Evolutionary conservation across 1,284 basidiomycete genomes (phyloP).

Genomic region (Pseudozyma sp.): DNA sequence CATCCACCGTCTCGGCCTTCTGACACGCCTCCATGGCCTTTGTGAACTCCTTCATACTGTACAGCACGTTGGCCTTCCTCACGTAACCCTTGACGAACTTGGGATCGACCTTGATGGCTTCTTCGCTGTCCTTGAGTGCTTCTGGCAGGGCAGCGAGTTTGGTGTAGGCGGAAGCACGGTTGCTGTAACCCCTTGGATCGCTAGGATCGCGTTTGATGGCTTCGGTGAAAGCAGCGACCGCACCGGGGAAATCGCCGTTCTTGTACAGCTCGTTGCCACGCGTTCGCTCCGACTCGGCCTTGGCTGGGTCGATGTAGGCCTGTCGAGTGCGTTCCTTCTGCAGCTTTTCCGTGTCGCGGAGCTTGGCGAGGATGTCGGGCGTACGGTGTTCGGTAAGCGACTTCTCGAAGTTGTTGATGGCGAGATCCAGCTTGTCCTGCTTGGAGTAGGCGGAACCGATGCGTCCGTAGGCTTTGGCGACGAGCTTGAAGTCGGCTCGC

Average conservation of each 20-base stretch:
- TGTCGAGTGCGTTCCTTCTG: slow-evolving; percentile 82
- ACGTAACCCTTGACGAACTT: slow-evolving; percentile 85
- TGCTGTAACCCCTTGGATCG: slow-evolving; percentile 94
- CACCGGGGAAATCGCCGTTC: slow-evolving; percentile 74
- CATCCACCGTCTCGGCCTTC: slow-evolving; percentile 54
- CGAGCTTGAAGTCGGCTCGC: slow-evolving; percentile 74
- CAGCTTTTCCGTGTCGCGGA: slow-evolving; percentile 78
- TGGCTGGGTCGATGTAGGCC: slow-evolving; percentile 89
- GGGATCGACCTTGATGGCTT: slow-evolving; percentile 91
- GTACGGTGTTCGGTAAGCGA: slow-evolving; percentile 97
- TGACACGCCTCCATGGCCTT: slow-evolving; percentile 72
- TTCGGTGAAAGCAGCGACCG: slow-evolving; percentile 93
- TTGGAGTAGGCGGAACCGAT: slow-evolving; percentile 87
- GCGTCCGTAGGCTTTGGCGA: slow-evolving; percentile 84
- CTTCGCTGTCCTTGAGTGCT: slow-evolving; percentile 93
- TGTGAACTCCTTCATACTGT: slow-evolving; percentile 90
- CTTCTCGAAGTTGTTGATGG: slow-evolving; percentile 71
- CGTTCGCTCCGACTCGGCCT: slow-evolving; percentile 85
- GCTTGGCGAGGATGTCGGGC: slow-evolving; percentile 88
- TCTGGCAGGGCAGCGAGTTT: slow-evolving; percentile 94
- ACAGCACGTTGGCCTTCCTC: slow-evolving; percentile 88
- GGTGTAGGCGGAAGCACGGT: slow-evolving; percentile 95
- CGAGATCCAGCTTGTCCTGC: slow-evolving; percentile 80
- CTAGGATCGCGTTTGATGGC: slow-evolving; percentile 93
- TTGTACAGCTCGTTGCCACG: slow-evolving; percentile 95